A percentile compares a stretch with the other conserved stretches of the same genome.
These are phyloP conservation scores for Ormosia semicastrata DNA, from an alignment of 306 rosid genomes.

Conservation along the genomic window DNA sequence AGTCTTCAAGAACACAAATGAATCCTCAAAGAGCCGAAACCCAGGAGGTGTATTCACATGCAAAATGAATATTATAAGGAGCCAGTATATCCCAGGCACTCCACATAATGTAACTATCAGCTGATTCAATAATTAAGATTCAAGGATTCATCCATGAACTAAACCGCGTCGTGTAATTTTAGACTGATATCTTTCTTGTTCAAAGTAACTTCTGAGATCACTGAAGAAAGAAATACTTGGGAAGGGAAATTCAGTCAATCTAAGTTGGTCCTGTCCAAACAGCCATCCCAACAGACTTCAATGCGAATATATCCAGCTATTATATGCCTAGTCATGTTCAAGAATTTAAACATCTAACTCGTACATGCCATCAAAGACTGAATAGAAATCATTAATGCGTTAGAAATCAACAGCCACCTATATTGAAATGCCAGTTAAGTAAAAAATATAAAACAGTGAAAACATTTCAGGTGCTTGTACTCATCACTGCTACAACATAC, in stretches of 20 bases:
- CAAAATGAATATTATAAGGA: background rate
- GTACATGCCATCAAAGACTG: constrained; percentile 5
- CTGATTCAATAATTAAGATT: background rate
- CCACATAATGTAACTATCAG: background rate
- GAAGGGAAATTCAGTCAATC: background rate
- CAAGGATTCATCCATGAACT: background rate
- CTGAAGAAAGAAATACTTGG: background rate
- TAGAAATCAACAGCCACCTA: constrained; percentile 26
- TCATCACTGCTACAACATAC: constrained; percentile 22
- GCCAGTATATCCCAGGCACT: background rate
- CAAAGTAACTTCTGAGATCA: background rate
- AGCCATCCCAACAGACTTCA: background rate
- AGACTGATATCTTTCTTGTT: background rate
- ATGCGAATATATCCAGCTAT: background rate
- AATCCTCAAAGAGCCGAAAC: background rate
- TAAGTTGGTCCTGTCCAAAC: background rate
- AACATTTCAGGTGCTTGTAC: constrained; percentile 25
- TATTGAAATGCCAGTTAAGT: background rate
- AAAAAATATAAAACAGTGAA: background rate
- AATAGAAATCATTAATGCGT: constrained; percentile 24
- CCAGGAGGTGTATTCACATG: background rate
- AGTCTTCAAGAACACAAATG: background rate
- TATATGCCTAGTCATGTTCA: background rate
- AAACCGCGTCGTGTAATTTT: background rate
- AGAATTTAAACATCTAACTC: constrained; percentile 1